Percentiles rank a stretch among this genome's conserved stretches.
Conservation (phyloP, 805 yeast species). For the Yueomyces sinensis region DNA sequence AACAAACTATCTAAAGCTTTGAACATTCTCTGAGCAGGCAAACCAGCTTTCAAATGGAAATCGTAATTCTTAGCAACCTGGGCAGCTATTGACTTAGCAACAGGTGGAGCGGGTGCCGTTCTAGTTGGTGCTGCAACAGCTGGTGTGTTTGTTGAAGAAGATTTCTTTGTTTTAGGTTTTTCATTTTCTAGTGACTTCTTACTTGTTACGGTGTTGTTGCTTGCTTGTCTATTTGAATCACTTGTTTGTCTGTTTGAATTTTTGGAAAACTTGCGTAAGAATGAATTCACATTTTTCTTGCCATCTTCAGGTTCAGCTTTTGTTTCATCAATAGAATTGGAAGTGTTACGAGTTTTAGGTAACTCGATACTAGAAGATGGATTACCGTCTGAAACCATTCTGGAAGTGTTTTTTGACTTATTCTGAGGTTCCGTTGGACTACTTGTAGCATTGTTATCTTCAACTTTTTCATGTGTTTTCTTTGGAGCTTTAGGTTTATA, state of each 20-base stretch:
- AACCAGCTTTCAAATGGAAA: slow-evolving; percentile 18
- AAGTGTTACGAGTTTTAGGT: slow-evolving; percentile 3
- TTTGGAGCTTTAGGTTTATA: not conserved
- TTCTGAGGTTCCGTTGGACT: slow-evolving; percentile 1
- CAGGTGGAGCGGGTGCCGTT: not conserved
- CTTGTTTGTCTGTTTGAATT: slow-evolving; percentile 3
- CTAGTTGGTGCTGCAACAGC: not conserved
- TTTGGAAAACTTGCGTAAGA: slow-evolving; percentile 25
- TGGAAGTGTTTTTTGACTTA: too few species aligned
- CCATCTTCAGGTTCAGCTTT: too few species aligned
- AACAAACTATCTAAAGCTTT: slow-evolving; percentile 51
- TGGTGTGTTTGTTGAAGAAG: not conserved
- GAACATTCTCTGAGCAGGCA: slow-evolving; percentile 39
- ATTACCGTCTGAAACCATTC: not conserved
- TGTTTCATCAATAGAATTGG: slow-evolving; percentile 1
- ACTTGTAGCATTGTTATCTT: not conserved
- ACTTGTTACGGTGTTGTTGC: not conserved
- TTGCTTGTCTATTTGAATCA: slow-evolving; percentile 2
- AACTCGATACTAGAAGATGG: slow-evolving; percentile 9
- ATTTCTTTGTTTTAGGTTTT: too few species aligned
- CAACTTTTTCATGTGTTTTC: not conserved
- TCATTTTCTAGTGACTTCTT: not conserved
- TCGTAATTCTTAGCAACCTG: slow-evolving; percentile 4
- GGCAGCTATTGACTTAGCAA: not conserved
- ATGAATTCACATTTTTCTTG: slow-evolving; percentile 12